A percentile compares a stretch with the other conserved stretches of the same genome.
phyloP scores from a whole-genome alignment of 306 rosid genomes.

The Pyrus betulifolia region DNA sequence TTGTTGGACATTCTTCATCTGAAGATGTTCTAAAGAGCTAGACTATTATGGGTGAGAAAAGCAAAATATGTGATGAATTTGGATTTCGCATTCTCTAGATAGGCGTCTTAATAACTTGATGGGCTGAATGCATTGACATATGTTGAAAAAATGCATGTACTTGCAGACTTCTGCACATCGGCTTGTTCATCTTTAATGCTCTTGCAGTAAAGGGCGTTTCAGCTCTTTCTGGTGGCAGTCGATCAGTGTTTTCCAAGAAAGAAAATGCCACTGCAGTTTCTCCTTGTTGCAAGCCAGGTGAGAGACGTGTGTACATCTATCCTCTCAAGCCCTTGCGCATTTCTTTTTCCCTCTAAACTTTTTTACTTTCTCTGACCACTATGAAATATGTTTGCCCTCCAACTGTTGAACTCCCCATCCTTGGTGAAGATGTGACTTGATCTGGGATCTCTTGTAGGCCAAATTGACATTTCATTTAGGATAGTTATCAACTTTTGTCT shows the following conservation, averaged over 20 bases:
- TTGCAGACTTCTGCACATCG: slow-evolving; percentile 70
- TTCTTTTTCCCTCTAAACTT: no score
- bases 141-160: slow-evolving; percentile 7
- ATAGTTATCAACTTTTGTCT: no score
- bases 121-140: not conserved
- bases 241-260: slow-evolving; percentile 49
- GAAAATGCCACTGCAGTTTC: slow-evolving; percentile 61
- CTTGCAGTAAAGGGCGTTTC: slow-evolving; percentile 43
- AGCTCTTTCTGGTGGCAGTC: slow-evolving; percentile 49
- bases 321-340: slow-evolving; percentile 39
- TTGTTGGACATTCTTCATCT: not conserved
- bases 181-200: slow-evolving; percentile 51
- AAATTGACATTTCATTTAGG: not conserved
- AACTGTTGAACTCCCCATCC: not conserved
- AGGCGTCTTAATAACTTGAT: not conserved
- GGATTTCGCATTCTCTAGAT: not conserved
- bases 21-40: not conserved
- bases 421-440: not conserved
- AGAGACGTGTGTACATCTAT: slow-evolving; percentile 6
- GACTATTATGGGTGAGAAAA: not conserved
- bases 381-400: no score
- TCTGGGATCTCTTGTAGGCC: not conserved
- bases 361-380: no score
- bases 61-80: not conserved
- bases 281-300: slow-evolving; percentile 87